Evolutionary conservation across 179 eudicot genomes (phyloP), one percentile per base, ranked within the genome.

Genomic region (Spinacia oleracea): DNA sequence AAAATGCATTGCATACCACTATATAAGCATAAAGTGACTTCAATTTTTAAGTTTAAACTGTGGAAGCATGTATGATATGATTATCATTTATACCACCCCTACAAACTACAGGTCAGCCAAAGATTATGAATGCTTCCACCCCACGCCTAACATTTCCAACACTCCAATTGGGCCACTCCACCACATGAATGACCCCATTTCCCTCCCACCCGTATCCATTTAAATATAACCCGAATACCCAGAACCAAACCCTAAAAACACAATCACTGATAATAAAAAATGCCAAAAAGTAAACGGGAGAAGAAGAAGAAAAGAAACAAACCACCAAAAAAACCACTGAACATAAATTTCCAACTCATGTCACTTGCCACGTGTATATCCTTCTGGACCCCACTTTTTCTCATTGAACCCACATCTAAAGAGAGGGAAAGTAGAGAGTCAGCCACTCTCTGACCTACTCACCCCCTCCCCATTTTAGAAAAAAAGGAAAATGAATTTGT

Each of bases 171-270:
- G 73, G 23, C 72, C 79, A 51, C 65, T 6, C 71, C 63, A 77
- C 72, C 6, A 1, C 43, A 8, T 55, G 67, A 14, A 51, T 45
- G 34, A 42, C 18, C 66, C 58, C 69, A 40, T 9, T 12, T 21
- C 15, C 14, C 1, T 46, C 68, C 3, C 9, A 80, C 50, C 76
- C 76, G 27, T 2, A 43, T 20, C 4, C 18, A 43, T 48, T 5
- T 20, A 6, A 8, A 58, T n/a, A 48, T 48, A 11, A 73, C 27
- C 67, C 58, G 27, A 63, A 21, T 6, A 58, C 69, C 80, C 76
- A 46, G 6, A 73, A 82, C 78, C 84, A n/a, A 78, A 82, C 81
- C 84, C 84, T 82, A 82, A 78, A 11, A 45, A 64, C 27, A 68
- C 40, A 45, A 62, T 48, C 46, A 42, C 11, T 1, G 12, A 11